Evolutionary conservation across 78 protist genomes (phyloP).

Genomic region (Monocercomonoides exilis): DNA sequence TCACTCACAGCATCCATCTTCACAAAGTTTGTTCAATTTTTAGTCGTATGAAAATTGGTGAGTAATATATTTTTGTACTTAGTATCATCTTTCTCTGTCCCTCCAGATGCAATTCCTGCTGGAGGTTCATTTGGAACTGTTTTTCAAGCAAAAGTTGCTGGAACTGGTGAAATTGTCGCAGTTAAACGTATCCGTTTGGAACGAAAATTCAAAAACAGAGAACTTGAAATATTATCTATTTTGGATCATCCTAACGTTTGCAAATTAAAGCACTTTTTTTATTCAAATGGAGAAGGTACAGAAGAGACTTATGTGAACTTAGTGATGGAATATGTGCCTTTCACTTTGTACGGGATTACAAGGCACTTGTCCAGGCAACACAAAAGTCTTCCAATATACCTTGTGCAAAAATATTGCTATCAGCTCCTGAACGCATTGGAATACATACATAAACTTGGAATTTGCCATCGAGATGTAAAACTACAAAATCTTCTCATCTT

Average conservation of each 20-base stretch:
- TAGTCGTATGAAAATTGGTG: too few species aligned
- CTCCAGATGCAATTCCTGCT: too few species aligned
- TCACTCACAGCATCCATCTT: too few species aligned
- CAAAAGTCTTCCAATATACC: conserved; percentile 62
- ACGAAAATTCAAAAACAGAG: conserved; percentile 94
- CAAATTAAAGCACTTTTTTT: conserved; percentile 71
- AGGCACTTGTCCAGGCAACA: conserved; percentile 61
- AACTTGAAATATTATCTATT: conserved; percentile 89
- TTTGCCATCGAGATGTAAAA: conserved; percentile 90
- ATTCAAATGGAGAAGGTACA: conserved; percentile 66
- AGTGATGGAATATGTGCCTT: conserved; percentile 95
- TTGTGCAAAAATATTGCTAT: conserved; percentile 50
- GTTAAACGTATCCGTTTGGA: conserved; percentile 96
- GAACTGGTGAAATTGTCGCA: conserved; percentile 82
- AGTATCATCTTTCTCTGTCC: too few species aligned
- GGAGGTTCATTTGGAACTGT: conserved; percentile 99
- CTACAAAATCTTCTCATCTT: conserved; percentile 41
- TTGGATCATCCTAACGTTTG: conserved; percentile 85
- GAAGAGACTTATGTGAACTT: conserved; percentile 92
- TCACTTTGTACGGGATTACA: conserved; percentile 74
- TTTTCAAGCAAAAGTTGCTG: conserved; percentile 25
- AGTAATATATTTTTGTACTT: too few species aligned
- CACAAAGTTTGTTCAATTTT: too few species aligned
- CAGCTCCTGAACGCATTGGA: conserved; percentile 82
- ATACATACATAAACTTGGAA: conserved; percentile 55